Evolutionary conservation across 2,329 filamentous ascomycete species (phyloP).

Genomic region (Aspergillus clavatus): DNA sequence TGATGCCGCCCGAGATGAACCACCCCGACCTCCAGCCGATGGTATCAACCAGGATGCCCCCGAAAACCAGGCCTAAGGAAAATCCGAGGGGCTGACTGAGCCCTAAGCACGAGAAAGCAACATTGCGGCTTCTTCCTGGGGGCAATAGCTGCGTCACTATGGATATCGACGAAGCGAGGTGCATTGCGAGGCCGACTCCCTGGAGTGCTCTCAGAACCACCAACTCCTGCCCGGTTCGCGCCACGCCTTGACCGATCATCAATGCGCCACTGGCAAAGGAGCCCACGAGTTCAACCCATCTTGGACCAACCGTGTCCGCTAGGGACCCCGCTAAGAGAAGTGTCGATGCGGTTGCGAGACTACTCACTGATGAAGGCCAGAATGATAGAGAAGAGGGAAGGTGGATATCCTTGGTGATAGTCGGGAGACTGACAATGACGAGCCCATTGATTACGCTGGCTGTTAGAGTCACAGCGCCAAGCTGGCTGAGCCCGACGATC

Average conservation of each 20-base stretch:
- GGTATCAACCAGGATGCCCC: conserved; percentile 42
- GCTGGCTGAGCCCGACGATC: conserved; percentile 12
- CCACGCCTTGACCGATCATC: conserved; percentile 43
- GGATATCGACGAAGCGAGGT: conserved; percentile 47
- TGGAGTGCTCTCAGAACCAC: conserved; percentile 46
- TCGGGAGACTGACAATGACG: conserved; percentile 41
- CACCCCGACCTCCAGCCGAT: conserved; percentile 52
- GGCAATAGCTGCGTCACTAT: conserved; percentile 47
- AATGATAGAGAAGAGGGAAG: conserved; percentile 22
- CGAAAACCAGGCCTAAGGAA: conserved; percentile 44
- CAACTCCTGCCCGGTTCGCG: conserved; percentile 39
- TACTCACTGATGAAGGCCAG: conserved; percentile 27
- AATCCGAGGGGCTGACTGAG: conserved; percentile 50
- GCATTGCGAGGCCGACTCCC: conserved; percentile 45
- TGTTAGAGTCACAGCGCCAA: conserved; percentile 21
- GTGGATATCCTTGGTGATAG: conserved; percentile 35
- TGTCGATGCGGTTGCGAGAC: conserved; percentile 29
- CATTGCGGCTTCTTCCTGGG: conserved; percentile 46
- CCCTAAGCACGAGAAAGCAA: conserved; percentile 50
- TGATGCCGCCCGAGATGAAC: conserved; percentile 45
- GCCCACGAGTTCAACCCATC: conserved; percentile 45
- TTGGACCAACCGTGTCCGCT: conserved; percentile 48
- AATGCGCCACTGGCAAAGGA: conserved; percentile 42
- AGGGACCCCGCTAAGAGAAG: conserved; percentile 49
- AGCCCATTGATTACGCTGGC: conserved; percentile 34